Percentiles rank a stretch among this genome's conserved stretches.
phyloP scores from a whole-genome alignment of 768 basidiomycete genomes.

The Filobasidium wieringae region DNA sequence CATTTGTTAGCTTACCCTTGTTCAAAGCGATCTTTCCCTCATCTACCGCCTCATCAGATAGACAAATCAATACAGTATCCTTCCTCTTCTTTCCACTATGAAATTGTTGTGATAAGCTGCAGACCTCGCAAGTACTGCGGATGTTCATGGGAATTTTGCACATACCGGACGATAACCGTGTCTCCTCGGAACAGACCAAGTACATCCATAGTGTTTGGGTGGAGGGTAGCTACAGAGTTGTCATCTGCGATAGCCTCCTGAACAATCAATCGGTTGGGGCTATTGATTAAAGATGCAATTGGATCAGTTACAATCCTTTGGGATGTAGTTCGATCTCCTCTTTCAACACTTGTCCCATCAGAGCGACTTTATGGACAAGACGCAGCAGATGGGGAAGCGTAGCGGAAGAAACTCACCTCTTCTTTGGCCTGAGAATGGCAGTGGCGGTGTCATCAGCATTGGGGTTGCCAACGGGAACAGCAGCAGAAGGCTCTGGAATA shows the following conservation, averaged over 20 bases:
- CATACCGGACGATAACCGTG: conserved; percentile 79
- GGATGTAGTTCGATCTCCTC: too few relatives aligned
- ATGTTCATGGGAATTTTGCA: not conserved
- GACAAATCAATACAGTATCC: conserved; percentile 92
- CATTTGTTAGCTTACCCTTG: conserved; percentile 48
- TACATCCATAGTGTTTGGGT: conserved; percentile 91
- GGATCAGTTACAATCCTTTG: too few relatives aligned
- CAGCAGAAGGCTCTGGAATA: not conserved
- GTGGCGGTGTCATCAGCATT: conserved; percentile 75
- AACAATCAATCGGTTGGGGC: conserved; percentile 93
- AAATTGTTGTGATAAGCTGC: not conserved
- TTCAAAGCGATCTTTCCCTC: conserved; percentile 97
- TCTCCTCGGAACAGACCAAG: conserved; percentile 92
- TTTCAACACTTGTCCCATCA: not conserved
- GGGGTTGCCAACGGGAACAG: conserved; percentile 38
- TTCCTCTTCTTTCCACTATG: conserved; percentile 94
- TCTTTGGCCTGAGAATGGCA: conserved; percentile 91
- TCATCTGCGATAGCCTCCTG: conserved; percentile 90
- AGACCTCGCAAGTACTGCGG: too few relatives aligned
- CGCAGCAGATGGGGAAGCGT: too few relatives aligned
- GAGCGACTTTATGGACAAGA: too few relatives aligned
- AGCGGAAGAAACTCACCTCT: too few relatives aligned
- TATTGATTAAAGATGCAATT: conserved; percentile 43
- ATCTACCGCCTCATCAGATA: conserved; percentile 91
- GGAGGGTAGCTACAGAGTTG: conserved; percentile 95